Percentiles rank a stretch among this genome's conserved stretches.
Conservation (phyloP, 2,329 filamentous ascomycete species). For the Claviceps sp. region DNA sequence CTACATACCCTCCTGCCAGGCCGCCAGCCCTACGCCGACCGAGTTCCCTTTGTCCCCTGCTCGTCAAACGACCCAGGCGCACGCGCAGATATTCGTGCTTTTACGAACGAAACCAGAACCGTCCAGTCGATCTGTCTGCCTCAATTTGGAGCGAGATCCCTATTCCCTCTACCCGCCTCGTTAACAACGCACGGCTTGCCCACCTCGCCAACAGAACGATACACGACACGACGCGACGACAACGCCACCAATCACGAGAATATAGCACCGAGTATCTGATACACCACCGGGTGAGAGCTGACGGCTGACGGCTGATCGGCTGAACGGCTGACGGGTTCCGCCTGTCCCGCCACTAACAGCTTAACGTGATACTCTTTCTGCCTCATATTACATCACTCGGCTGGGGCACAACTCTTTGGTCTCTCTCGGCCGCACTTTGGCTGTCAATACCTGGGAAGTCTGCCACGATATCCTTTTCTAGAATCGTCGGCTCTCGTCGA, state of each 20-base stretch:
- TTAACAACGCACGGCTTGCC: not conserved
- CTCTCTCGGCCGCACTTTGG: constrained; percentile 19
- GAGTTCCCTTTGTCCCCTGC: not conserved
- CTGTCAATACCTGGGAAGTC: constrained; percentile 29
- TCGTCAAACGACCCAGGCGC: not conserved
- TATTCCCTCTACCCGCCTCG: not conserved
- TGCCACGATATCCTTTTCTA: constrained; percentile 23
- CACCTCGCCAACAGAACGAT: not conserved
- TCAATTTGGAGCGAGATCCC: not conserved
- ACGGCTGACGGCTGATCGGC: no score
- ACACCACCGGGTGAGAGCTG: not conserved
- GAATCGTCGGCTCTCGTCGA: not conserved
- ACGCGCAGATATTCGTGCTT: not conserved
- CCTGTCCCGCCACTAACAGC: not conserved
- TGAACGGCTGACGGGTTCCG: no score
- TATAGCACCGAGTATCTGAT: not conserved
- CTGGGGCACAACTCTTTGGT: constrained; percentile 13
- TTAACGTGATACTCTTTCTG: constrained; percentile 4
- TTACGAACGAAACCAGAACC: no score
- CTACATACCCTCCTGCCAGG: not conserved
- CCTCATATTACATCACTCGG: constrained; percentile 11
- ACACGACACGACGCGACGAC: not conserved
- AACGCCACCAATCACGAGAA: not conserved
- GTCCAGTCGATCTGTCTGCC: not conserved
- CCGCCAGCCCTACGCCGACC: not conserved